Evolutionary conservation across 2,329 filamentous ascomycete species (phyloP).

Genomic region (Phialemoniopsis sp.): DNA sequence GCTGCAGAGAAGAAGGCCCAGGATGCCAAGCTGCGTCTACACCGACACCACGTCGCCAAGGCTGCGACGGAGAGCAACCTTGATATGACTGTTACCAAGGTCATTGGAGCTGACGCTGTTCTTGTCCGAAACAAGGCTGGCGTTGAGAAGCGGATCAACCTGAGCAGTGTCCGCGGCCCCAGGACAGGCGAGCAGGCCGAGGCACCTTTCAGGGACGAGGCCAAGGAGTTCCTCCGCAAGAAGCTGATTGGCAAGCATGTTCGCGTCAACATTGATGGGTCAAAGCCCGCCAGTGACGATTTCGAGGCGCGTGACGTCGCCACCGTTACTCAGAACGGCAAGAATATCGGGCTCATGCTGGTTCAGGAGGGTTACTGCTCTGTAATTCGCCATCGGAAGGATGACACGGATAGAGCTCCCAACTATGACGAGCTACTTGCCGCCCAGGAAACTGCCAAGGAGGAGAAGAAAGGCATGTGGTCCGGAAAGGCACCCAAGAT

Average conservation of each 20-base stretch:
- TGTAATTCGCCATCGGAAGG: slow-evolving; percentile 90
- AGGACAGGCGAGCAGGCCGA: slow-evolving; percentile 83
- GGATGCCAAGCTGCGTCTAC: slow-evolving; percentile 70
- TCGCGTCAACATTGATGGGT: slow-evolving; percentile 82
- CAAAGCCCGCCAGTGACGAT: slow-evolving; percentile 81
- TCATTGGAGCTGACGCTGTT: slow-evolving; percentile 86
- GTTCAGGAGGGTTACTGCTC: slow-evolving; percentile 94
- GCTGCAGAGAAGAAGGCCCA: slow-evolving; percentile 85
- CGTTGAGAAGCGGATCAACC: slow-evolving; percentile 80
- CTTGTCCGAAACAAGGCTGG: slow-evolving; percentile 82
- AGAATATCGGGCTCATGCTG: slow-evolving; percentile 78
- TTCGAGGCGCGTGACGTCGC: slow-evolving; percentile 95
- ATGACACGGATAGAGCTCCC: slow-evolving; percentile 88
- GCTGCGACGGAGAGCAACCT: slow-evolving; percentile 57
- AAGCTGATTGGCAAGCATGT: slow-evolving; percentile 95
- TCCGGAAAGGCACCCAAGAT: slow-evolving; percentile 80
- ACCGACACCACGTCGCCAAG: slow-evolving; percentile 76
- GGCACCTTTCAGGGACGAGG: slow-evolving; percentile 83
- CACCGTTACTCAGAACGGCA: slow-evolving; percentile 76
- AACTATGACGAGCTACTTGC: slow-evolving; percentile 88
- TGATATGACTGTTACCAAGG: slow-evolving; percentile 80
- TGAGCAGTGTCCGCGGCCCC: slow-evolving; percentile 93
- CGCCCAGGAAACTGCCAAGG: slow-evolving; percentile 78
- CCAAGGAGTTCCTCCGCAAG: slow-evolving; percentile 94
- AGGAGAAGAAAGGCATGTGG: slow-evolving; percentile 93